These are phyloP conservation scores for Graphiopsis chlorocephala DNA, from an alignment of 2,329 filamentous ascomycete genomes.

Conservation along the genomic window DNA sequence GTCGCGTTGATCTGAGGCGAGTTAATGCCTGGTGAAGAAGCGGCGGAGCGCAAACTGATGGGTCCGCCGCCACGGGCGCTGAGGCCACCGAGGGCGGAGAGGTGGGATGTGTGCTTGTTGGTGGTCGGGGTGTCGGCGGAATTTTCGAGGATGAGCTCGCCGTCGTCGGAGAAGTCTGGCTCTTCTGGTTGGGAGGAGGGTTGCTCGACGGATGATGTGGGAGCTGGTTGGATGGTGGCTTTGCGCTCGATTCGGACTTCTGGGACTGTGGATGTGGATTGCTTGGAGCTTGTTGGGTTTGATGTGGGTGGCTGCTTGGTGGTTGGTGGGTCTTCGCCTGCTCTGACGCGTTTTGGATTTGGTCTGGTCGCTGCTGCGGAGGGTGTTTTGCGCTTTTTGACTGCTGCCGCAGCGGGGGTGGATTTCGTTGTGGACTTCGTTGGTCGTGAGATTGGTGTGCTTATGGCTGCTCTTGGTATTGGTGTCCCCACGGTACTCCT, in stretches of 20 bases:
- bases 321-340: constrained; percentile 22
- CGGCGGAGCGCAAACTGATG: constrained; percentile 44
- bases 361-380: constrained; percentile 8
- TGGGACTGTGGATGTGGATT: constrained; percentile 18
- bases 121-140: constrained; percentile 25
- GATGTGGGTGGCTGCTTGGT: constrained; percentile 8
- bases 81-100: constrained; percentile 25
- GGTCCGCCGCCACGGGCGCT: constrained; percentile 37
- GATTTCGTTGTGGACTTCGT: constrained; percentile 18
- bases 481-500: constrained; percentile 24
- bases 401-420: constrained; percentile 10
- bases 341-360: constrained; percentile 30
- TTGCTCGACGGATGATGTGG: constrained; percentile 15
- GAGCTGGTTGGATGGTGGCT: constrained; percentile 23
- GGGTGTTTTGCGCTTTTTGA: constrained; percentile 12
- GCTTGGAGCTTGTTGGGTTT: constrained; percentile 15
- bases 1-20: constrained; percentile 19
- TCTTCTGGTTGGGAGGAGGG: constrained; percentile 21
- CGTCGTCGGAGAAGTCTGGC: constrained; percentile 27
- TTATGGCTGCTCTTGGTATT: constrained; percentile 13
- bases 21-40: constrained; percentile 34
- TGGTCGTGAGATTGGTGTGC: constrained; percentile 23
- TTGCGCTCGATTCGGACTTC: constrained; percentile 31
- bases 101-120: constrained; percentile 23
- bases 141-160: constrained; percentile 36